Evolutionary conservation across 1,139 yeast genomes (phyloP).

Genomic region (Geotrichum phurueaensis): DNA sequence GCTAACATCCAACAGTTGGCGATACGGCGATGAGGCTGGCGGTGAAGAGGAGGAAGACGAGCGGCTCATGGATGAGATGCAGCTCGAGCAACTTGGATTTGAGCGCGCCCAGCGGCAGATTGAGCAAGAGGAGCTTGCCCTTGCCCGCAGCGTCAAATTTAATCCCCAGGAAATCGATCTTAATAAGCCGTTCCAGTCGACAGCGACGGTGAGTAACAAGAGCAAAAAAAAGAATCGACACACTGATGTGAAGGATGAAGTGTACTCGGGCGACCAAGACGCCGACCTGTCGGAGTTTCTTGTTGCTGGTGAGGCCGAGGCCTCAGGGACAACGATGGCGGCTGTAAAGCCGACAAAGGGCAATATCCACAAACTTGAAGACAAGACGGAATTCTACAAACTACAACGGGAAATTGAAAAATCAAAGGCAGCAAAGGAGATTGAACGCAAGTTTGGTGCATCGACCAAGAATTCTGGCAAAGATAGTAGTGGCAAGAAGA

Average conservation of each 20-base stretch:
- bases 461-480: neutral
- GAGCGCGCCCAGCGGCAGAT: slow-evolving; percentile 7
- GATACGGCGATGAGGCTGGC: slow-evolving; percentile 9
- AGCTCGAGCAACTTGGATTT: neutral
- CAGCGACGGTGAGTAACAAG: neutral
- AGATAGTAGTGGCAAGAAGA: neutral
- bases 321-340: neutral
- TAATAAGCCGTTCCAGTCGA: neutral
- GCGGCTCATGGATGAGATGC: neutral
- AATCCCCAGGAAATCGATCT: slow-evolving; percentile 9
- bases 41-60: slow-evolving; percentile 12
- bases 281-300: slow-evolving; percentile 5
- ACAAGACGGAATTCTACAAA: slow-evolving; percentile 9
- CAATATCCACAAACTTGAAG: slow-evolving; percentile 4
- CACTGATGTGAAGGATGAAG: neutral
- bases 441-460: slow-evolving; percentile 7
- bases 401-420: slow-evolving; percentile 16
- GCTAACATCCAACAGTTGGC: slow-evolving; percentile 15
- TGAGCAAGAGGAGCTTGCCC: slow-evolving; percentile 11
- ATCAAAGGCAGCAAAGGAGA: slow-evolving; percentile 13
- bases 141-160: slow-evolving; percentile 3
- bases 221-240: neutral
- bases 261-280: slow-evolving; percentile 2
- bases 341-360: slow-evolving; percentile 4
- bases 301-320: neutral